A percentile compares a stretch with the other conserved stretches of the same genome.
phyloP scores from a whole-genome alignment of 257 asterid species.

The Knoxia roxburghii region DNA sequence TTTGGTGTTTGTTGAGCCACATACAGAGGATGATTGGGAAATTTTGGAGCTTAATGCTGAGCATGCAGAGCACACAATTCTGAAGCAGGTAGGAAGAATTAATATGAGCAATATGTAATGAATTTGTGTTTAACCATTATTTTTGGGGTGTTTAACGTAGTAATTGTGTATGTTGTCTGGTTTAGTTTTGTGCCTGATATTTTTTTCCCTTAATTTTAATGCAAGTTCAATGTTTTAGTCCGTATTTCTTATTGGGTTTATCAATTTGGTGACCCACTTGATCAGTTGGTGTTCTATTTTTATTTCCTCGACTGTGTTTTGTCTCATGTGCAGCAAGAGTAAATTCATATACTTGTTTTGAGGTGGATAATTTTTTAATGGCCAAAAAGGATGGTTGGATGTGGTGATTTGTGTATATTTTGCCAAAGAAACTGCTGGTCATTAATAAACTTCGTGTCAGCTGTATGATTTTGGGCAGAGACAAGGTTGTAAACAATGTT shows the following conservation, averaged over 20 bases:
- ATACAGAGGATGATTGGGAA: slow-evolving; percentile 99
- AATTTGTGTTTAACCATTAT: no score
- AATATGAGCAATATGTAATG: neutral
- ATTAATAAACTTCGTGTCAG: neutral
- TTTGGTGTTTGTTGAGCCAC: slow-evolving; percentile 81
- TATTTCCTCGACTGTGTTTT: neutral
- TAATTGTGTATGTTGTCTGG: neutral
- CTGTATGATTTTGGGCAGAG: neutral
- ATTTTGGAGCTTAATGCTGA: slow-evolving; percentile 92
- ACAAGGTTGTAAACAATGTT: neutral
- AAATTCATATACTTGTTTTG: neutral
- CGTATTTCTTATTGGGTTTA: neutral
- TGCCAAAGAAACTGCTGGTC: neutral
- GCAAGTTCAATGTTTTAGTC: neutral
- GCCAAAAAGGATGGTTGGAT: neutral
- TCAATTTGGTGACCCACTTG: neutral
- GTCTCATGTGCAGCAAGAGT: neutral
- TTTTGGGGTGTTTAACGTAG: neutral
- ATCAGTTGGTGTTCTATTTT: neutral
- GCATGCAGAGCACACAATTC: slow-evolving; percentile 71
- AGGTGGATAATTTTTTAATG: neutral
- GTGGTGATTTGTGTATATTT: neutral
- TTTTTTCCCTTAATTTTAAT: neutral
- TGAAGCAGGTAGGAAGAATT: slow-evolving; percentile 63
- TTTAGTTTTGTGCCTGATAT: neutral